phyloP scores from a whole-genome alignment of 2,329 filamentous ascomycete species.

The Colletotrichum caudatum region DNA sequence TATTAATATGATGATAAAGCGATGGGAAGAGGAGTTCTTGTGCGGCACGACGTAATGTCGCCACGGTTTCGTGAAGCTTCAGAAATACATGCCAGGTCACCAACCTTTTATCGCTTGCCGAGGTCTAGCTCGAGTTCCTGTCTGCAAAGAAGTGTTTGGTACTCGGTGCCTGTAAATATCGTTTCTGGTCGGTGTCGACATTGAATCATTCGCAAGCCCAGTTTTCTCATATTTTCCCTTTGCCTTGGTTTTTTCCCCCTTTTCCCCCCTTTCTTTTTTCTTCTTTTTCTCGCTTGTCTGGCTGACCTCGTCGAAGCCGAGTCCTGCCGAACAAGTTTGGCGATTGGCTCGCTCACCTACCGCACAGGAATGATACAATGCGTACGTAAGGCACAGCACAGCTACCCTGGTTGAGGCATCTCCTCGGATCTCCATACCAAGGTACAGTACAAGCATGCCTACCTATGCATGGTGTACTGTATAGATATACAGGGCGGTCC shows the following conservation, averaged over 20 bases:
- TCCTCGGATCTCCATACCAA: neutral
- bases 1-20: slow-evolving; percentile 38
- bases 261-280: too few species aligned
- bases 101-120: slow-evolving; percentile 13
- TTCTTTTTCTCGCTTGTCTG: neutral
- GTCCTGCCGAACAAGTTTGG: neutral
- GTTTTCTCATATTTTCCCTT: neutral
- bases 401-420: slow-evolving; percentile 12
- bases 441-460: too few species aligned
- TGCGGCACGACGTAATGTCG: slow-evolving; percentile 6
- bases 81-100: slow-evolving; percentile 25
- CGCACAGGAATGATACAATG: slow-evolving; percentile 24
- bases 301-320: slow-evolving; percentile 14
- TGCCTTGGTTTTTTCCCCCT: neutral
- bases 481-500: too few species aligned
- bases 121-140: neutral
- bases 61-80: neutral
- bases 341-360: neutral
- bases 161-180: neutral
- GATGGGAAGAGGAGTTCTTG: neutral
- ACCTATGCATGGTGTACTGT: too few species aligned
- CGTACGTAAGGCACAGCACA: slow-evolving; percentile 22
- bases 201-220: neutral
- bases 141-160: neutral
- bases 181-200: neutral